Base-by-base conservation (phyloP, 805 yeast species). In the Saccharomycopsis babjevae region DNA sequence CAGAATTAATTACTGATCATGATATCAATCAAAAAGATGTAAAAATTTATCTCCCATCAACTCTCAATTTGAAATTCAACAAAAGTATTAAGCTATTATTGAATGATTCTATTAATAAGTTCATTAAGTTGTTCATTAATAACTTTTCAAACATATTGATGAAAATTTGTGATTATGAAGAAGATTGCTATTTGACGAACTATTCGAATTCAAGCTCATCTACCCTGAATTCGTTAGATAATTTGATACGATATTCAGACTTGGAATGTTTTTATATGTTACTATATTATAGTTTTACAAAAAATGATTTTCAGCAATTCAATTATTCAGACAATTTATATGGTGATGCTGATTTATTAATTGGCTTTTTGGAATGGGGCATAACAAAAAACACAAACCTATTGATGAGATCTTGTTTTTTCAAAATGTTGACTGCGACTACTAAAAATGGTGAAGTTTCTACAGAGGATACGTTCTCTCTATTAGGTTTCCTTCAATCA, bases 291-390 rank as follows among this genome's bases (percentile, higher is more conserved):
- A 59, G 54, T 34, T 54, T 54, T 28, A 18, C 56, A 11, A 22
- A 22, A 46, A 32, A 46, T 22, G 52, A 46, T 22, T 46, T 46
- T 16, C 52, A 46, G 13, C 52, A 46, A 16, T 22, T 28, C 10
- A 46, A 46, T 46, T 46, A 46, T 25, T 16, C 13, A 1, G 42
- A 40, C 18, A 32, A 46, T 6, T 32, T 28, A 20, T 39, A 56
- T 30, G 52, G 42, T 10, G 50, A 50, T 34, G 36, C 34, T 13
- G 58, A 56, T 30, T 34, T 18, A 15, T 30, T 40, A 18, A 32
- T 36, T 40, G 97, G 97, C 0, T 92, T 94, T 66, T 76, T 93
- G 50, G 82, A 82, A 60, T 94, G 98, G 98, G 96, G 96, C 0
- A 77, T 94, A 1, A 18, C 83, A 83, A 62, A 84, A 88, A 67